phyloP scores from a whole-genome alignment of 2,329 filamentous ascomycete species.

The Emmonsia crescens region DNA sequence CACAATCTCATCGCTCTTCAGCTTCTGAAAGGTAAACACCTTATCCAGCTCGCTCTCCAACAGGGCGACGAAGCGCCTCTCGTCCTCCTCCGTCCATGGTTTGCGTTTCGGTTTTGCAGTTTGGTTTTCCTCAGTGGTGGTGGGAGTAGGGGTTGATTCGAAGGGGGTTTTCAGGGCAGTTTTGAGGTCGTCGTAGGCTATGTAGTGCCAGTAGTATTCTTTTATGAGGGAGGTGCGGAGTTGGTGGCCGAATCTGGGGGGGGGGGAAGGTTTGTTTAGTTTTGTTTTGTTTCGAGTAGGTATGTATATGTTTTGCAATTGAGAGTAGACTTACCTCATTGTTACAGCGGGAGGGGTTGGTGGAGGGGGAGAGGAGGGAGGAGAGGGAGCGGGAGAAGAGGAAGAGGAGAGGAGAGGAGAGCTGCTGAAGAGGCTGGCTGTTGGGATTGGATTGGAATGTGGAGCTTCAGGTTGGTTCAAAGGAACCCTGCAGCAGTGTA shows the following conservation, averaged over 20 bases:
- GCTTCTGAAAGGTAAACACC: conserved; percentile 93
- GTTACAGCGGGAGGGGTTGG: background rate
- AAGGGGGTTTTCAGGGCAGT: conserved; percentile 66
- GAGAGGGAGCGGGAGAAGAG: background rate
- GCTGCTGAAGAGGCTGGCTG: background rate
- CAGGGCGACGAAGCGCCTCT: conserved; percentile 73
- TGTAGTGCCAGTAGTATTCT: conserved; percentile 98
- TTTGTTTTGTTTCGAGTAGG: too few species aligned
- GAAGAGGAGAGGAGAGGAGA: background rate
- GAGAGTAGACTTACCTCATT: background rate
- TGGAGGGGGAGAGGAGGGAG: background rate
- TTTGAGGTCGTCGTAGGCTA: conserved; percentile 93
- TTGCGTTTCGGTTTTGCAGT: conserved; percentile 39
- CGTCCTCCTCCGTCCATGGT: conserved; percentile 84
- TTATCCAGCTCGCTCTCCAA: conserved; percentile 92
- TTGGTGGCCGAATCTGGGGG: conserved; percentile 77
- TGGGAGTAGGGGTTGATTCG: conserved; percentile 24
- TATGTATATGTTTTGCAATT: too few species aligned
- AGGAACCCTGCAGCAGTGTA: too few species aligned
- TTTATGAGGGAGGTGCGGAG: conserved; percentile 89
- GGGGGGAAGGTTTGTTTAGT: background rate
- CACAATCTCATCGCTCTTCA: conserved; percentile 93
- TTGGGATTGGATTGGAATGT: background rate
- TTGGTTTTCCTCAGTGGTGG: conserved; percentile 24
- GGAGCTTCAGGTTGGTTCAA: background rate